Evolutionary conservation across 1,284 basidiomycete species (phyloP).

Genomic region (Mycena citricolor): DNA sequence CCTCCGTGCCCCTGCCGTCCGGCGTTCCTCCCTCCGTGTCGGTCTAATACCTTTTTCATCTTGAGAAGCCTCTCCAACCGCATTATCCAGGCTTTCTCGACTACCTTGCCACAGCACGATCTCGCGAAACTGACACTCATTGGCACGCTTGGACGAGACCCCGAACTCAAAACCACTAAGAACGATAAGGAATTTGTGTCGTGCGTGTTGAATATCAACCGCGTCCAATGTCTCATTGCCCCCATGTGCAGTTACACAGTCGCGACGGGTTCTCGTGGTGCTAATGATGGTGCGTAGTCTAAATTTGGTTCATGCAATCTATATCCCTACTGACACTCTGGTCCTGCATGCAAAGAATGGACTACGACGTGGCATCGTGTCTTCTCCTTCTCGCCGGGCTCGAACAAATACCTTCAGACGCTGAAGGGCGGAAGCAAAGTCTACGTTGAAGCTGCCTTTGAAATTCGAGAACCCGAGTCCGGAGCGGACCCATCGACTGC

Average conservation of each 20-base stretch:
- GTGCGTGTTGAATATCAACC: slow-evolving; percentile 43
- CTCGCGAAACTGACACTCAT: slow-evolving; percentile 75
- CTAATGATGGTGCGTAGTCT: too few species aligned
- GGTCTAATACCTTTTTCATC: too few species aligned
- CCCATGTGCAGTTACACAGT: slow-evolving; percentile 68
- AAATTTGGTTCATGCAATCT: too few species aligned
- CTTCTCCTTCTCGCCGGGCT: slow-evolving; percentile 60
- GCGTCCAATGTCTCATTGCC: slow-evolving; percentile 4
- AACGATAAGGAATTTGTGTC: slow-evolving; percentile 74
- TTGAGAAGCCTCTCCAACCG: too few species aligned
- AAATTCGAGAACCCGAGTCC: slow-evolving; percentile 68
- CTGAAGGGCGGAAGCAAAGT: slow-evolving; percentile 70
- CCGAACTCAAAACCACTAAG: slow-evolving; percentile 67
- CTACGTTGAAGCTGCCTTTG: slow-evolving; percentile 74
- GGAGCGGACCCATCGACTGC: slow-evolving; percentile 61
- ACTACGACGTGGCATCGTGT: slow-evolving; percentile 74
- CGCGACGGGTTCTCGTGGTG: slow-evolving; percentile 62
- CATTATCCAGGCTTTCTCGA: slow-evolving; percentile 79
- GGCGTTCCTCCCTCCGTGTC: too few species aligned
- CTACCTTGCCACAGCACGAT: slow-evolving; percentile 55
- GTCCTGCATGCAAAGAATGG: too few species aligned
- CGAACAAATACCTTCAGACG: slow-evolving; percentile 61
- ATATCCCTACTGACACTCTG: too few species aligned
- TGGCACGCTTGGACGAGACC: slow-evolving; percentile 69
- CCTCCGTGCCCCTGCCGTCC: too few species aligned